phyloP scores from a whole-genome alignment of 2,329 filamentous ascomycete genomes.

The Clonostachys chloroleuca region DNA sequence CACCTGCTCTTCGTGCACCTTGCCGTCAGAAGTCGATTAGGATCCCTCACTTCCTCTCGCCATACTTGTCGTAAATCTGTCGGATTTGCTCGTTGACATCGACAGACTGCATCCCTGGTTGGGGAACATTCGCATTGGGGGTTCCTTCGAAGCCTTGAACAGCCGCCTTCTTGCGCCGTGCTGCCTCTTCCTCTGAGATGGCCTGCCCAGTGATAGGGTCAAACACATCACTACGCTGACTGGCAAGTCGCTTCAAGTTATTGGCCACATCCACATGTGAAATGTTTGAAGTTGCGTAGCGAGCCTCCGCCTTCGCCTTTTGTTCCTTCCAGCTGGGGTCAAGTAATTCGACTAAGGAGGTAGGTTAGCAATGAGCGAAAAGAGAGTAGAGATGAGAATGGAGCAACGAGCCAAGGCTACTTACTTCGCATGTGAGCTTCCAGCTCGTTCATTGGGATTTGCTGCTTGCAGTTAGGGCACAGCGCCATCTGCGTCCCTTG shows the following conservation, averaged over 20 bases:
- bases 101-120: conserved; percentile 55
- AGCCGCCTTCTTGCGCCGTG: conserved; percentile 72
- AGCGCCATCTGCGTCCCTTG: conserved; percentile 63
- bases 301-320: conserved; percentile 80
- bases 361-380: conserved; percentile 22
- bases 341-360: conserved; percentile 70
- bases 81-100: conserved; percentile 86
- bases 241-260: conserved; percentile 92
- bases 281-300: conserved; percentile 81
- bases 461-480: conserved; percentile 90
- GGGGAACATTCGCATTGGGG: neutral
- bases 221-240: conserved; percentile 83
- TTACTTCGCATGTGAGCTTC: conserved; percentile 87
- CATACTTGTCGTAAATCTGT: conserved; percentile 52
- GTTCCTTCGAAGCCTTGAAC: conserved; percentile 56
- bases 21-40: too few species aligned
- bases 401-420: conserved; percentile 11
- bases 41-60: conserved; percentile 23
- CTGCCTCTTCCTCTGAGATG: conserved; percentile 68
- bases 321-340: conserved; percentile 97
- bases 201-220: conserved; percentile 67
- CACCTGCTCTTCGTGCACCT: too few species aligned
- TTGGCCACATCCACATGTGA: conserved; percentile 84
- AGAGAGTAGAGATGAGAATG: neutral
- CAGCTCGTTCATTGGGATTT: conserved; percentile 81